Evolutionary conservation across 202 grass and related monocot species (phyloP).

Genomic region (Panicum hallii): DNA sequence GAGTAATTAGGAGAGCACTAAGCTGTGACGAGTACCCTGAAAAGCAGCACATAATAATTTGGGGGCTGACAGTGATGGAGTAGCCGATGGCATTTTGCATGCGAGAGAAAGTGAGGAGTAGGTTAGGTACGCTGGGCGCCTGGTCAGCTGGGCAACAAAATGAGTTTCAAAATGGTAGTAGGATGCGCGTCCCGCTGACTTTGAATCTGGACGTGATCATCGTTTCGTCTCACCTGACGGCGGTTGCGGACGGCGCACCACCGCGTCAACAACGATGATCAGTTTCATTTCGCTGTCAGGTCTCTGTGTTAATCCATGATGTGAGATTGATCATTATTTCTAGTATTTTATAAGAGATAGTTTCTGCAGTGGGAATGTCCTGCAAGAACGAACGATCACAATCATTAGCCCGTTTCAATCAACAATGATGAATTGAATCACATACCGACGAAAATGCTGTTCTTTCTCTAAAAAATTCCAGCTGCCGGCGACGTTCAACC

Average conservation of each 20-base stretch:
- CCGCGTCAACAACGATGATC: not conserved
- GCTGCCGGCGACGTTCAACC: conserved; percentile 94
- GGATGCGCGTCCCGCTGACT: not conserved
- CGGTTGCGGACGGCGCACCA: not conserved
- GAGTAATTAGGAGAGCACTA: not conserved
- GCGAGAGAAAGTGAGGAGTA: not conserved
- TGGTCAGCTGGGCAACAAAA: not conserved
- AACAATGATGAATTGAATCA: too few species aligned
- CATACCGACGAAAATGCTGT: not conserved
- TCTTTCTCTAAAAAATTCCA: conserved; percentile 18
- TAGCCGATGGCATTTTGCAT: not conserved
- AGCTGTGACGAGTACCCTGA: not conserved
- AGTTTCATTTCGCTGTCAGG: not conserved
- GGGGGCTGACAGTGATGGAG: not conserved
- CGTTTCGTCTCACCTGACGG: not conserved
- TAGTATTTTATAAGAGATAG: not conserved
- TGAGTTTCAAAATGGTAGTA: not conserved
- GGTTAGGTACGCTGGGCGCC: conserved; percentile 1
- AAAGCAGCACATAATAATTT: conserved; percentile 19
- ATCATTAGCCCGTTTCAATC: not conserved
- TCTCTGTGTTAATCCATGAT: too few species aligned
- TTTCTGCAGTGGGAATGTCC: not conserved
- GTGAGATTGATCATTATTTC: too few species aligned
- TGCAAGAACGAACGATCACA: not conserved
- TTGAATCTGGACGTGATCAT: not conserved